These are phyloP conservation scores for Plenodomus biglobosus DNA, from an alignment of 2,329 filamentous ascomycete genomes.

Conservation along the genomic window DNA sequence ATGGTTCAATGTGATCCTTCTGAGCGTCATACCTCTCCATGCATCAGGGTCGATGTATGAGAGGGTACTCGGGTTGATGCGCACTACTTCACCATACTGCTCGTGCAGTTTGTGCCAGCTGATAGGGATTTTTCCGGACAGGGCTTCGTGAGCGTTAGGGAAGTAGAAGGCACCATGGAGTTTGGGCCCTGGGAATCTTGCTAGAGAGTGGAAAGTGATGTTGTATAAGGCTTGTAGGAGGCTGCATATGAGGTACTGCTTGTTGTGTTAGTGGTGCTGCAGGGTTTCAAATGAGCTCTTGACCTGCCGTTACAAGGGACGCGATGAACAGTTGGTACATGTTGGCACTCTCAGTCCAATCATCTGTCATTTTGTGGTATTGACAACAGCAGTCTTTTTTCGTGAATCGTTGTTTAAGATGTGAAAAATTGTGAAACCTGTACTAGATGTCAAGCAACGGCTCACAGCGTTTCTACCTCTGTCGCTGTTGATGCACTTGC, in stretches of 20 bases:
- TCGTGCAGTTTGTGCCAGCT: slow-evolving; percentile 10
- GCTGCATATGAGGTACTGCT: slow-evolving; percentile 9
- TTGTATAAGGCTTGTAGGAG: slow-evolving; percentile 27
- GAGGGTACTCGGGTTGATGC: slow-evolving; percentile 7
- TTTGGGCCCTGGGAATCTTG: slow-evolving; percentile 45
- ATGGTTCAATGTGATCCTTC: not conserved
- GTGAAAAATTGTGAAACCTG: no score
- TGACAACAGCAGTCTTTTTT: no score
- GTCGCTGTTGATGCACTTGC: no score
- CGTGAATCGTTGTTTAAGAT: no score
- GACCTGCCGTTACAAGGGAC: not conserved
- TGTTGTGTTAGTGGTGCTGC: not conserved
- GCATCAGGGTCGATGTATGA: slow-evolving; percentile 15
- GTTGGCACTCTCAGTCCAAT: not conserved
- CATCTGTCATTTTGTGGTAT: no score
- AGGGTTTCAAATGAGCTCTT: not conserved
- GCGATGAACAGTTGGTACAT: not conserved
- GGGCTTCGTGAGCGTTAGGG: slow-evolving; percentile 9
- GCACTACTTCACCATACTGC: slow-evolving; percentile 14
- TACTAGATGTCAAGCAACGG: no score
- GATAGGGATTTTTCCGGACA: not conserved
- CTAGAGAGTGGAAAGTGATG: slow-evolving; percentile 45
- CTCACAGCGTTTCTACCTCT: no score
- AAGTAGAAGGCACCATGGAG: slow-evolving; percentile 24
- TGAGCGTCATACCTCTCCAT: slow-evolving; percentile 7